A percentile compares a stretch with the other conserved stretches of the same genome.
Conservation (phyloP, 2,329 filamentous ascomycete species). For the Leptosphaerulina australis region DNA sequence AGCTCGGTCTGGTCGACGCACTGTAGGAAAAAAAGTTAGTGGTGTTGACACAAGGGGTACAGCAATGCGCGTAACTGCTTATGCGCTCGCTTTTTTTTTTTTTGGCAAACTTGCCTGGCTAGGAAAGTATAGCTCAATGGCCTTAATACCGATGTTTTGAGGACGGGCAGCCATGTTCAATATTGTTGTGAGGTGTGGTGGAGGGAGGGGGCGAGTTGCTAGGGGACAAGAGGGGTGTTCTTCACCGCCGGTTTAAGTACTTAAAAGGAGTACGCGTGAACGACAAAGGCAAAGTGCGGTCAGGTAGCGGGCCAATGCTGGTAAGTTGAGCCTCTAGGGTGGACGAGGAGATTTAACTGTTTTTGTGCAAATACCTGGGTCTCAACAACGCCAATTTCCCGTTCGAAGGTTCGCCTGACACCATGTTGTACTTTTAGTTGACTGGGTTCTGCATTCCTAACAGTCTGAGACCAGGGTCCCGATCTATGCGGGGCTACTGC, state of each 20-base stretch:
- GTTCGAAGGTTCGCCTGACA: slow-evolving; percentile 19
- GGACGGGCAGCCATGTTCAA: slow-evolving; percentile 54
- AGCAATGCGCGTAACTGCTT: slow-evolving; percentile 9
- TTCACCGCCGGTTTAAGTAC: slow-evolving; percentile 49
- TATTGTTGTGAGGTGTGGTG: slow-evolving; percentile 22
- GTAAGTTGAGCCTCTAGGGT: slow-evolving; percentile 23
- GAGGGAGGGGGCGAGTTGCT: slow-evolving; percentile 25
- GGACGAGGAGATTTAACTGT: slow-evolving; percentile 32
- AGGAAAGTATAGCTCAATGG: slow-evolving; percentile 61
- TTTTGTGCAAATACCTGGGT: slow-evolving; percentile 30
- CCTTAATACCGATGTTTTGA: slow-evolving; percentile 60
- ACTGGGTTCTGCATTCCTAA: slow-evolving; percentile 9
- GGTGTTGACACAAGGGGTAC: slow-evolving; percentile 22
- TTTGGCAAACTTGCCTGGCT: slow-evolving; percentile 52
- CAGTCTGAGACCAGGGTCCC: slow-evolving; percentile 3
- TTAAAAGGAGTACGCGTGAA: slow-evolving; percentile 28
- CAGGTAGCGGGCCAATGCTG: slow-evolving; percentile 44
- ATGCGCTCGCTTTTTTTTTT: slow-evolving; percentile 3
- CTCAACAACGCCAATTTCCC: slow-evolving; percentile 38
- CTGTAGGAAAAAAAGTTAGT: slow-evolving; percentile 39
- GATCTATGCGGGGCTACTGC: not conserved
- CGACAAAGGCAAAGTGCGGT: slow-evolving; percentile 47
- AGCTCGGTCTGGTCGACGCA: slow-evolving; percentile 61
- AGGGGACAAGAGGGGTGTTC: slow-evolving; percentile 26
- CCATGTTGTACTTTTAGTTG: slow-evolving; percentile 15